A percentile compares a stretch with the other conserved stretches of the same genome.
Evolutionary conservation across 345 rosid species (phyloP).

Genomic region (Noccaea caerulescens): DNA sequence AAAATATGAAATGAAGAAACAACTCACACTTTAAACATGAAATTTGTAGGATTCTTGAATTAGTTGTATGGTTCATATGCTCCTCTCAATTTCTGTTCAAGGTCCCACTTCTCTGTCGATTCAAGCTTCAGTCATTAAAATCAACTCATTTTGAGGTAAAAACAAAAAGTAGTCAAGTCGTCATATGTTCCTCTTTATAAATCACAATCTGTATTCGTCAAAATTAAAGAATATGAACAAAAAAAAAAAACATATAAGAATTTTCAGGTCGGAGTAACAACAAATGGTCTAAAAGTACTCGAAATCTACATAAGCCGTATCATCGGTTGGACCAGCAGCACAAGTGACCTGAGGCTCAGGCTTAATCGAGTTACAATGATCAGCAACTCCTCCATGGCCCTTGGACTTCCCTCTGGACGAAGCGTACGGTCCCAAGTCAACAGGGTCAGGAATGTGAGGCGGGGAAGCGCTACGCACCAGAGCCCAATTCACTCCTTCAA

Average conservation of each 20-base stretch:
- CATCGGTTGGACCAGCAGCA: slow-evolving; percentile 48
- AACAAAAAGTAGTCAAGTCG: not conserved
- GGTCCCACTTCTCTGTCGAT: not conserved
- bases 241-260: slow-evolving; percentile 2
- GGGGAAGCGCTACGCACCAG: slow-evolving; percentile 83
- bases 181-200: slow-evolving; percentile 9
- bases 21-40: not conserved
- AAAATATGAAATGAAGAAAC: too few species aligned
- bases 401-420: slow-evolving; percentile 48
- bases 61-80: not conserved
- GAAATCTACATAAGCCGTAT: slow-evolving; percentile 63
- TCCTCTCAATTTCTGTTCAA: not conserved
- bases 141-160: not conserved
- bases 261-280: slow-evolving; percentile 2
- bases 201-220: slow-evolving; percentile 37
- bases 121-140: not conserved
- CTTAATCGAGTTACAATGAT: slow-evolving; percentile 30
- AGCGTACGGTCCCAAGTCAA: slow-evolving; percentile 61
- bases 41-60: not conserved
- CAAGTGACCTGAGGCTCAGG: slow-evolving; percentile 34
- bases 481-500: slow-evolving; percentile 94
- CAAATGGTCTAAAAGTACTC: slow-evolving; percentile 60
- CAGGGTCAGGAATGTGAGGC: slow-evolving; percentile 86
- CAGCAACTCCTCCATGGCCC: slow-evolving; percentile 37
- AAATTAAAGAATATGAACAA: slow-evolving; percentile 41